These are phyloP conservation scores for Cucumis sativus DNA, from an alignment of 306 rosid species.

Conservation along the genomic window DNA sequence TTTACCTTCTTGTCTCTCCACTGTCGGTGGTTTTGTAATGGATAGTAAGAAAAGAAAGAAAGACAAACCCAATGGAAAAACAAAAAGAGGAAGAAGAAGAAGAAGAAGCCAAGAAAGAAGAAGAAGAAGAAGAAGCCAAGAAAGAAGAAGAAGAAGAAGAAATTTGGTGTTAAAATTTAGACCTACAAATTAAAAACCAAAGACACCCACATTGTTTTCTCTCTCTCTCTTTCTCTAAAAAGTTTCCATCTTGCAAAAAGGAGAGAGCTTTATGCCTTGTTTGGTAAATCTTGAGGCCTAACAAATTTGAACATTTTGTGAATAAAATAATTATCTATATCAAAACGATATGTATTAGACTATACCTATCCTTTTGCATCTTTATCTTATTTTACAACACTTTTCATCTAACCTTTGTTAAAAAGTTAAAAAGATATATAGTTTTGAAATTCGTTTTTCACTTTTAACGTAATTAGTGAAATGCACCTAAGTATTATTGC, in stretches of 20 bases:
- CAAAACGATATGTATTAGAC: too few species aligned
- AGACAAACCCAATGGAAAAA: background rate
- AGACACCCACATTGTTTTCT: background rate
- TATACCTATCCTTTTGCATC: too few species aligned
- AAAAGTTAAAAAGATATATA: too few species aligned
- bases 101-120: too few species aligned
- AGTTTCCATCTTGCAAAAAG: background rate
- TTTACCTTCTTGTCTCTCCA: background rate
- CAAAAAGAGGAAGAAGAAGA: background rate
- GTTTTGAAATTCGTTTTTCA: too few species aligned
- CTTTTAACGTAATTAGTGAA: rapidly evolving
- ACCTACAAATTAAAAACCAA: background rate
- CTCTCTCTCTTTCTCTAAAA: background rate
- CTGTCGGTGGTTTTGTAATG: background rate
- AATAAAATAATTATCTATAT: background rate
- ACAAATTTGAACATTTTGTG: background rate
- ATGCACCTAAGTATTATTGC: too few species aligned
- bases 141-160: background rate
- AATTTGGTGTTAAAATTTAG: background rate
- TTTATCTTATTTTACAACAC: too few species aligned
- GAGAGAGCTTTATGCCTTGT: background rate
- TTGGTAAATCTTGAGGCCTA: background rate
- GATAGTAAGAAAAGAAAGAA: background rate
- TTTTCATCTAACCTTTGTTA: too few species aligned
- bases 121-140: background rate